Conservation (phyloP, 768 basidiomycete genomes). For the Russula lepida region DNA sequence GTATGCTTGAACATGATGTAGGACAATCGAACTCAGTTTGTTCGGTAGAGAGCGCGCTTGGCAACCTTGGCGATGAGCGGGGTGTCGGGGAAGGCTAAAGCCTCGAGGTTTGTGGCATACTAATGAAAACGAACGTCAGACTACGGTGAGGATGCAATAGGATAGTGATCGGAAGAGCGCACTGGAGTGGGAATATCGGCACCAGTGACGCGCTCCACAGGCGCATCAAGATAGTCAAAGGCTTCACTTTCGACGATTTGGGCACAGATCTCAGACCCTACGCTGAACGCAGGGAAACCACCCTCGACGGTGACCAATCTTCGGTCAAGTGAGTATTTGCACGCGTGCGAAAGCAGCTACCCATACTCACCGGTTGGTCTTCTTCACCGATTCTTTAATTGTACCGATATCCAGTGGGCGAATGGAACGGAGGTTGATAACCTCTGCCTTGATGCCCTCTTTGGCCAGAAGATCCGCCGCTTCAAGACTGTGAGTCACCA, state of each 20-base stretch:
- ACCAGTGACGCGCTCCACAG: slow-evolving; percentile 95
- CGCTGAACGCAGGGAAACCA: slow-evolving; percentile 97
- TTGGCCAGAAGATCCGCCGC: slow-evolving; percentile 90
- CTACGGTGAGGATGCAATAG: slow-evolving; percentile 8
- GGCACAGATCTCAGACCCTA: slow-evolving; percentile 96
- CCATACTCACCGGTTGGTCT: slow-evolving; percentile 78
- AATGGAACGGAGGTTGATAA: slow-evolving; percentile 93
- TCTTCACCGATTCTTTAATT: slow-evolving; percentile 95
- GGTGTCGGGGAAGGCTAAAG: slow-evolving; percentile 89
- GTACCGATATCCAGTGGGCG: slow-evolving; percentile 97
- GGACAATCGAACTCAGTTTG: slow-evolving; percentile 46
- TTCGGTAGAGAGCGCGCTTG: slow-evolving; percentile 86
- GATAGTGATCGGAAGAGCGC: slow-evolving; percentile 27
- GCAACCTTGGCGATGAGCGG: slow-evolving; percentile 88
- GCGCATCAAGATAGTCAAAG: slow-evolving; percentile 97
- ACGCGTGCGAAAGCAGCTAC: background rate
- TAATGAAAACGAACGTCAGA: slow-evolving; percentile 27
- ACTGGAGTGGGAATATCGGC: slow-evolving; percentile 97
- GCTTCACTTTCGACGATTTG: slow-evolving; percentile 97
- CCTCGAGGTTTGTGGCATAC: slow-evolving; percentile 89
- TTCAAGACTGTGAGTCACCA: slow-evolving; percentile 92
- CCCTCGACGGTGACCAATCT: slow-evolving; percentile 94
- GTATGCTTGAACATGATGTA: slow-evolving; percentile 12
- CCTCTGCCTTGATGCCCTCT: slow-evolving; percentile 96
- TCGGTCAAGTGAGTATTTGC: slow-evolving; percentile 1